A percentile compares a stretch with the other conserved stretches of the same genome.
Conservation (phyloP, 2,329 filamentous ascomycete species). For the Zalaria obscura region DNA sequence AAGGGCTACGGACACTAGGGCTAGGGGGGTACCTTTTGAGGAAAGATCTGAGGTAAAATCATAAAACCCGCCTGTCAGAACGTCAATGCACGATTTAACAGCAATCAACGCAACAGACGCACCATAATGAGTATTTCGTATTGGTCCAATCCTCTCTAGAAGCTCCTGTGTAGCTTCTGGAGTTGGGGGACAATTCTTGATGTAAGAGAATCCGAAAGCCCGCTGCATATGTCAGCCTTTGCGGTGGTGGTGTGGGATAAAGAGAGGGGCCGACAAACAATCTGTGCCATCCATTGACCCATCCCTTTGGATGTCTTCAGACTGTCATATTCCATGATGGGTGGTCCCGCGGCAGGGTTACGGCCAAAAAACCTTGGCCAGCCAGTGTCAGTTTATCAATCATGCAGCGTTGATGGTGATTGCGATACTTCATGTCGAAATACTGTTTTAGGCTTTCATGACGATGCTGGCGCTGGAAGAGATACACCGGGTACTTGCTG, state of each 20-base stretch:
- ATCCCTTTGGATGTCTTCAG: constrained; percentile 9
- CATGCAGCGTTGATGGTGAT: no score
- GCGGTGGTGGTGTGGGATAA: not conserved
- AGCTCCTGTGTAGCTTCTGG: constrained; percentile 61
- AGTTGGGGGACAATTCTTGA: constrained; percentile 53
- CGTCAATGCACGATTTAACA: not conserved
- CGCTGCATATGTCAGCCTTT: constrained; percentile 16
- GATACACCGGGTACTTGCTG: constrained; percentile 5
- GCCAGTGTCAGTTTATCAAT: no score
- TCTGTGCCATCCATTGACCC: constrained; percentile 11
- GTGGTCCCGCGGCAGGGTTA: constrained; percentile 6
- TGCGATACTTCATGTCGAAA: not conserved
- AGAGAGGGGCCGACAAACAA: constrained; percentile 2
- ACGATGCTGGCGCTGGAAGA: not conserved
- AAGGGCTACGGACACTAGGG: not conserved
- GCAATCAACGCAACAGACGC: constrained; percentile 22
- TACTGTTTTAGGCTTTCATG: not conserved
- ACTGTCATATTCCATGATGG: constrained; percentile 12
- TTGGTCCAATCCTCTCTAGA: constrained; percentile 69
- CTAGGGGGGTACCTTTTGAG: constrained; percentile 36
- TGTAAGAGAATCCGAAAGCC: constrained; percentile 63
- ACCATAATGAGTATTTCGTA: constrained; percentile 85
- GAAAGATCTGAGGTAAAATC: constrained; percentile 85
- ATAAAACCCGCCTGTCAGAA: constrained; percentile 46
- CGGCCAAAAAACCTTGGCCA: no score